Evolutionary conservation across 441 rosid genomes (phyloP), one percentile per base, ranked within the genome.

Genomic region (Dalechampia spathulata): DNA sequence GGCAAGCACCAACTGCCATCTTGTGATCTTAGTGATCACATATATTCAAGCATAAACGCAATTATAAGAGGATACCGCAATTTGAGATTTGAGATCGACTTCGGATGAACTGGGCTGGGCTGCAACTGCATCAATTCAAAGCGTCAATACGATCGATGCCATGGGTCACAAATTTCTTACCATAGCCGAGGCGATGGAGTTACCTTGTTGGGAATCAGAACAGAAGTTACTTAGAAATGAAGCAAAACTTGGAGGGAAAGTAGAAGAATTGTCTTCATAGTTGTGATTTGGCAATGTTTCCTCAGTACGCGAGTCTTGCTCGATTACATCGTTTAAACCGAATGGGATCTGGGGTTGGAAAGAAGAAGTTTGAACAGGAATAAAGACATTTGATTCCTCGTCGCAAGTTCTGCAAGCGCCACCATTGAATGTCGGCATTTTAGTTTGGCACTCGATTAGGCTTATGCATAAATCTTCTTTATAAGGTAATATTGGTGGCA

Each of bases 221-320:
- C 61, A 72, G 70, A 87, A 83, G 62, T 75, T 68, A 55, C 75
- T 60, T 39, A 83, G 76, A 37, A 87, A 79, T 51, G 98, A 71
- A 44, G 80, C 55, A 72, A 91, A 91, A 78, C 87, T 83, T 23
- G 92, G 95, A 66, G 95, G 95, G 61, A 83, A 64, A 42, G 69
- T 65, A 6, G 60, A 55, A 66, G 61, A 64, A 63, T 14, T 44
- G 52, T 48, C 69, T 58, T 68, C 67, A 2, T 53, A n/a, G 58
- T 30, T 61, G 45, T 57, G 57, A 61, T 23, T 74, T 38, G 61
- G 48, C 19, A 7, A 9, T 41, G 67, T 57, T 65, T 79, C 71
- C 49, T 73, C 72, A 44, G 21, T 27, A 40, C 19, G 50, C 7
- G 66, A 57, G 59, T 63, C 69, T 47, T 70, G 77, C 58, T 63